Percentiles rank a stretch among this genome's conserved stretches.
phyloP scores from a whole-genome alignment of 2,329 filamentous ascomycete species.

The Tolypocladium guangdongense region DNA sequence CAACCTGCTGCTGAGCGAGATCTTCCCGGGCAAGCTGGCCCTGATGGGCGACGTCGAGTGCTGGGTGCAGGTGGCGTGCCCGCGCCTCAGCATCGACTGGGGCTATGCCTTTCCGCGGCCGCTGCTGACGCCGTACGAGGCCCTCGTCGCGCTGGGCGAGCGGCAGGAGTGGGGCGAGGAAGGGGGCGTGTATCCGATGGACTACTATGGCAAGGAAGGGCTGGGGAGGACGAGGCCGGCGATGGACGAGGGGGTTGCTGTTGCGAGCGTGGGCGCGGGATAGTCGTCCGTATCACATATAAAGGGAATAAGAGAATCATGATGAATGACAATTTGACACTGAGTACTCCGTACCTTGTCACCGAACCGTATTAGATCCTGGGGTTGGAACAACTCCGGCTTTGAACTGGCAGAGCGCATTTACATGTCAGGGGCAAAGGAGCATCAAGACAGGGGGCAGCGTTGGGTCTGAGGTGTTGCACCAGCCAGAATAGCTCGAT shows the following conservation, averaged over 20 bases:
- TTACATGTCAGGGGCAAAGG: neutral
- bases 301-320: neutral
- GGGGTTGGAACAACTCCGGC: neutral
- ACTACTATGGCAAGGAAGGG: constrained; percentile 91
- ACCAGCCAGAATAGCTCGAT: neutral
- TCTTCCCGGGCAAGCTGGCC: constrained; percentile 89
- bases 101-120: constrained; percentile 90
- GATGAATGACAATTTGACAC: neutral
- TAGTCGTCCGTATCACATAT: neutral
- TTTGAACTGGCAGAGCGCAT: neutral
- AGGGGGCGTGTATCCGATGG: constrained; percentile 80
- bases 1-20: constrained; percentile 82
- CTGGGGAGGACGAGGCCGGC: constrained; percentile 63
- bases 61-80: constrained; percentile 97
- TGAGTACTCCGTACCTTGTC: too few species aligned
- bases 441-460: neutral
- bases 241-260: constrained; percentile 10
- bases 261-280: neutral
- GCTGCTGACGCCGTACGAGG: constrained; percentile 88
- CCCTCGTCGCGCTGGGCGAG: constrained; percentile 75
- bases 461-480: neutral
- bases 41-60: constrained; percentile 92
- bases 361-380: neutral
- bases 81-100: constrained; percentile 96
- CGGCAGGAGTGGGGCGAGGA: constrained; percentile 58